These are phyloP conservation scores for Crataegus laevigata DNA, from an alignment of 306 rosid genomes.

Conservation along the genomic window DNA sequence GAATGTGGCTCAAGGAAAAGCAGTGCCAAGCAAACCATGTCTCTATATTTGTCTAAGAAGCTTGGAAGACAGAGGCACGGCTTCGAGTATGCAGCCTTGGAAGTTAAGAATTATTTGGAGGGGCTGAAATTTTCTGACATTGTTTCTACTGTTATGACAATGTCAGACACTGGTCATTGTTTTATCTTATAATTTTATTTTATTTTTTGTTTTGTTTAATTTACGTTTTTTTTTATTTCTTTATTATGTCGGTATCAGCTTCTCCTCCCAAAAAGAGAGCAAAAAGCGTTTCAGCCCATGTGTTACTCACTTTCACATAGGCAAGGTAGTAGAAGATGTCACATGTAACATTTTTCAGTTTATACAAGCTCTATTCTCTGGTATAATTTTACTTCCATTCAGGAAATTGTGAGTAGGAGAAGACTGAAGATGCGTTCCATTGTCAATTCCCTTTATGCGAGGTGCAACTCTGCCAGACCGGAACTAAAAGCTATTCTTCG, in stretches of 20 bases:
- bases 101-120: slow-evolving; percentile 72
- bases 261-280: slow-evolving; percentile 38
- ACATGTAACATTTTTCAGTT: neutral
- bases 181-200: neutral
- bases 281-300: slow-evolving; percentile 57
- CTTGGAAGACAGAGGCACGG: slow-evolving; percentile 64
- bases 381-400: slow-evolving; percentile 10
- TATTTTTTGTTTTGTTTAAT: neutral
- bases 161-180: slow-evolving; percentile 19
- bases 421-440: slow-evolving; percentile 49
- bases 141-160: slow-evolving; percentile 66
- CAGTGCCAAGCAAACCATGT: slow-evolving; percentile 42
- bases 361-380: neutral
- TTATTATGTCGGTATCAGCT: slow-evolving; percentile 25
- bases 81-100: slow-evolving; percentile 77
- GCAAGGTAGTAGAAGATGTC: slow-evolving; percentile 32
- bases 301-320: slow-evolving; percentile 81
- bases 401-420: slow-evolving; percentile 52
- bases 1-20: slow-evolving; percentile 77
- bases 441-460: slow-evolving; percentile 39
- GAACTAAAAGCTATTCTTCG: slow-evolving; percentile 35
- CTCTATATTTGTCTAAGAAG: slow-evolving; percentile 62
- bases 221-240: slow-evolving; percentile 10
- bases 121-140: slow-evolving; percentile 52
- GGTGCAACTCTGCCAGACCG: slow-evolving; percentile 29